These are phyloP conservation scores for Aureobasidium subglaciale DNA, from an alignment of 2,329 filamentous ascomycete species.

Conservation along the genomic window DNA sequence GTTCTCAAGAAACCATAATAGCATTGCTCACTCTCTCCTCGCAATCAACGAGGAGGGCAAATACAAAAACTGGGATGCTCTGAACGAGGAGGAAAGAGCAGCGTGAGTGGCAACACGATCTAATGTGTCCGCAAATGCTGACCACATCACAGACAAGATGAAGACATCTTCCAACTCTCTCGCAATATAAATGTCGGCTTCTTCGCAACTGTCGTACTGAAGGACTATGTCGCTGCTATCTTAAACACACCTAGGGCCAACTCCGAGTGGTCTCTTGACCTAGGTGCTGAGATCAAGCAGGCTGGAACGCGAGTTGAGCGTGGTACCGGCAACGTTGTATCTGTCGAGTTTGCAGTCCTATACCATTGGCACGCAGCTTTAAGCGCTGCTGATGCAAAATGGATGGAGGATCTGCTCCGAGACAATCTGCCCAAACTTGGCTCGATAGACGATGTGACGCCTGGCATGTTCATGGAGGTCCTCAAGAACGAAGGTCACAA, in stretches of 20 bases:
- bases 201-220: constrained; percentile 40
- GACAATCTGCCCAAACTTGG: constrained; percentile 32
- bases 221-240: constrained; percentile 42
- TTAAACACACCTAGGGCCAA: constrained; percentile 40
- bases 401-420: constrained; percentile 39
- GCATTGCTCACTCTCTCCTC: constrained; percentile 34
- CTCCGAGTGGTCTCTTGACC: constrained; percentile 40
- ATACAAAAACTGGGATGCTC: constrained; percentile 35
- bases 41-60: constrained; percentile 39
- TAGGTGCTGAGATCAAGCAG: constrained; percentile 41
- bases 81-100: constrained; percentile 31
- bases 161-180: constrained; percentile 42
- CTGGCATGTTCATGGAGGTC: constrained; percentile 37
- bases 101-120: constrained; percentile 29
- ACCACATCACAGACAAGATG: constrained; percentile 35
- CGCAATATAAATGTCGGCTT: constrained; percentile 44
- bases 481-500: constrained; percentile 33
- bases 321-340: constrained; percentile 39
- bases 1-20: constrained; percentile 43
- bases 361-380: constrained; percentile 44
- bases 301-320: constrained; percentile 34
- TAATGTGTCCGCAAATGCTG: constrained; percentile 2
- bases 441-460: constrained; percentile 37
- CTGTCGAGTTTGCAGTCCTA: constrained; percentile 41
- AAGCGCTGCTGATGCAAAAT: constrained; percentile 38